phyloP scores from a whole-genome alignment of 768 basidiomycete species.

The Calvatia gigantea region DNA sequence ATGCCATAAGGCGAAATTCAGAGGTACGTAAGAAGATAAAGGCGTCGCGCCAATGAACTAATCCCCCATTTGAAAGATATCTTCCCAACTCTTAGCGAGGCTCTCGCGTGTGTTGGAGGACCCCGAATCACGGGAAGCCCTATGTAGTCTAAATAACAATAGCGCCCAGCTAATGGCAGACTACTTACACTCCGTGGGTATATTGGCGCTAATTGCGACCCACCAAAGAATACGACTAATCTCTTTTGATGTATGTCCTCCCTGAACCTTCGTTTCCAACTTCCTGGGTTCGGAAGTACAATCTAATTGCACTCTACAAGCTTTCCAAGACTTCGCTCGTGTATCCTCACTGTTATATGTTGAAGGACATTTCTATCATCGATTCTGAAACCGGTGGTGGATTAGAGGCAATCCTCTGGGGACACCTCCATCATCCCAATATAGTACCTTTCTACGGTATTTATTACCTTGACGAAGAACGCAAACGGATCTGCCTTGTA shows the following conservation, averaged over 20 bases:
- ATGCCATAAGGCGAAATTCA: too few relatives aligned
- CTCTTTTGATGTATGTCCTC: too few relatives aligned
- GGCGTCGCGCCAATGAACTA: too few relatives aligned
- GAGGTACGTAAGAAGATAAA: too few relatives aligned
- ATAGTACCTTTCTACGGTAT: conserved; percentile 8
- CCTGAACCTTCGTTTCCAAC: background rate
- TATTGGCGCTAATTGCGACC: background rate
- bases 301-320: conserved; percentile 1
- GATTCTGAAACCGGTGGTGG: conserved; percentile 18
- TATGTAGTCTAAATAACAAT: background rate
- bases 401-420: conserved; percentile 18
- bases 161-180: background rate
- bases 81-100: too few relatives aligned
- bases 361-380: conserved; percentile 15
- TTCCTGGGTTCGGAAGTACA: background rate
- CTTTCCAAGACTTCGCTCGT: conserved; percentile 23
- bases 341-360: conserved; percentile 24
- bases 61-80: too few relatives aligned
- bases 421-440: conserved; percentile 6
- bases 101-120: too few relatives aligned
- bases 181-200: background rate
- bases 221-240: background rate
- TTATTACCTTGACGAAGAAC: conserved; percentile 4
- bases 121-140: background rate
- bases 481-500: conserved; percentile 5